These are phyloP conservation scores for Sporothrix brunneoviolacea DNA, from an alignment of 2,329 filamentous ascomycete genomes.

Conservation along the genomic window DNA sequence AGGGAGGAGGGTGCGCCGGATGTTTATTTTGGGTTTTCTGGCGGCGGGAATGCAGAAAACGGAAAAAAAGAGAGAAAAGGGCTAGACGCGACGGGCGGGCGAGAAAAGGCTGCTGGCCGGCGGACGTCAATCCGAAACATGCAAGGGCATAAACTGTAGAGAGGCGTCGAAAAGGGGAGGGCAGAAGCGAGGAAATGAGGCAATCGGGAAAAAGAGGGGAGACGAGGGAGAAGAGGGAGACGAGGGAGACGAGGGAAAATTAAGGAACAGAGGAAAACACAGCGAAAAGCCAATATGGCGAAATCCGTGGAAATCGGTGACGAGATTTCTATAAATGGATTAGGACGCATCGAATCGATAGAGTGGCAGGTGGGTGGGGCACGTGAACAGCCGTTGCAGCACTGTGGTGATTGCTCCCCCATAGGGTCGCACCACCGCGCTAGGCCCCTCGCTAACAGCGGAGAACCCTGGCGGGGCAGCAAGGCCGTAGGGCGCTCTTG, in stretches of 20 bases:
- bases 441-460: too few species aligned
- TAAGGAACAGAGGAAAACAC: background rate
- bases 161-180: background rate
- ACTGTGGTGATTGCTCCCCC: background rate
- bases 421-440: too few species aligned
- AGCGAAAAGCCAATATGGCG: background rate
- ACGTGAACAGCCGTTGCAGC: background rate
- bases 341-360: background rate
- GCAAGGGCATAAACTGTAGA: background rate
- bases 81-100: background rate
- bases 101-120: background rate
- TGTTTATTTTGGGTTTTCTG: conserved; percentile 2
- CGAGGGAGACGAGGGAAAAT: background rate
- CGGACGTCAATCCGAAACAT: conserved; percentile 9
- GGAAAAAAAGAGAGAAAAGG: too few species aligned
- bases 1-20: background rate
- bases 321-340: background rate
- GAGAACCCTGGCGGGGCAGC: too few species aligned
- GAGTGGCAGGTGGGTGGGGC: background rate
- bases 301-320: too few species aligned
- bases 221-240: too few species aligned
- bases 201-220: too few species aligned
- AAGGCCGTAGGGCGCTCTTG: too few species aligned
- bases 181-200: too few species aligned
- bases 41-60: too few species aligned